Conservation (phyloP, 2,329 filamentous ascomycete genomes). For the Neophaeococcomyces aloes region DNA sequence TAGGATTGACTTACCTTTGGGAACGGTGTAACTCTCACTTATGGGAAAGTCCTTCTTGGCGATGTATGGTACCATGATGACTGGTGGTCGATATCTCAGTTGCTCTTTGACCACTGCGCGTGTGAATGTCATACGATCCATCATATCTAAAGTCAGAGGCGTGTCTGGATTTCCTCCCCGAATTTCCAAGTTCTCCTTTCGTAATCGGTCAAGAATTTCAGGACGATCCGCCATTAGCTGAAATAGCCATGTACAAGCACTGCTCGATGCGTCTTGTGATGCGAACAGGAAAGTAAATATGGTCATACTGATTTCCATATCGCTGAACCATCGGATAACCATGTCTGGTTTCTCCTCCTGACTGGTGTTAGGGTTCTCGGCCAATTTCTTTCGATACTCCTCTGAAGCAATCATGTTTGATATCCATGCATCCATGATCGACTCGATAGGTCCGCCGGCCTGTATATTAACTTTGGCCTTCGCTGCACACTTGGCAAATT, state of each 20-base stretch:
- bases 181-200: constrained; percentile 74
- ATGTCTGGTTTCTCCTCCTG: constrained; percentile 69
- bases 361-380: constrained; percentile 57
- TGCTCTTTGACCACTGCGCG: constrained; percentile 85
- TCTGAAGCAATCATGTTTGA: constrained; percentile 77
- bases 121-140: constrained; percentile 83
- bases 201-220: constrained; percentile 76
- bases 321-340: constrained; percentile 73
- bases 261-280: constrained; percentile 92
- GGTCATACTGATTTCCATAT: constrained; percentile 86
- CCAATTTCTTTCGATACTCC: constrained; percentile 67
- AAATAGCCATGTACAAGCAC: constrained; percentile 88
- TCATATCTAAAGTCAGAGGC: constrained; percentile 66
- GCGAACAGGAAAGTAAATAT: constrained; percentile 95
- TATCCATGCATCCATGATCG: constrained; percentile 94
- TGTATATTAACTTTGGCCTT: constrained; percentile 90
- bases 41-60: constrained; percentile 94
- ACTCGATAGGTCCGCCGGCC: constrained; percentile 72
- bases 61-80: constrained; percentile 92
- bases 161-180: constrained; percentile 65
- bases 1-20: too few species aligned
- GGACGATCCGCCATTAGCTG: constrained; percentile 88
- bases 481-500: constrained; percentile 83
- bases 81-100: constrained; percentile 86
- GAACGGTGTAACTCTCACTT: too few species aligned